These are phyloP conservation scores for Fusarium acutatum DNA, from an alignment of 2,329 filamentous ascomycete species.

Conservation along the genomic window DNA sequence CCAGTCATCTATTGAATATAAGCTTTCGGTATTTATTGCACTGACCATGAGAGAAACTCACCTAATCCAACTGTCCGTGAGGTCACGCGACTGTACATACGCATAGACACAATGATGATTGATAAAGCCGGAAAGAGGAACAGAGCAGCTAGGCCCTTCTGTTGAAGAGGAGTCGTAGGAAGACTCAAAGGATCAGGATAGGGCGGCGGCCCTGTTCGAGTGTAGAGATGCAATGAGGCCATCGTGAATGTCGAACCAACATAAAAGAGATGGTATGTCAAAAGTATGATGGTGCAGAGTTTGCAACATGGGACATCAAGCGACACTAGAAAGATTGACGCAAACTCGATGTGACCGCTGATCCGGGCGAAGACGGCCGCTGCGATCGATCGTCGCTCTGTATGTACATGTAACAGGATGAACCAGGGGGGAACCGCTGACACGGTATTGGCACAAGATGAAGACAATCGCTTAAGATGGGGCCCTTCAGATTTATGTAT, in stretches of 20 bases:
- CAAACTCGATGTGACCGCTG: constrained; percentile 9
- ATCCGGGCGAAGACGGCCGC: background rate
- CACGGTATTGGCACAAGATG: background rate
- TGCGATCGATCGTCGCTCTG: constrained; percentile 18
- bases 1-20: constrained; percentile 15
- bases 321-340: background rate
- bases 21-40: background rate
- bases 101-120: constrained; percentile 37
- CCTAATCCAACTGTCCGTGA: constrained; percentile 41
- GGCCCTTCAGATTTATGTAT: constrained; percentile 14
- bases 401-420: background rate
- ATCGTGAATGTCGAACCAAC: background rate
- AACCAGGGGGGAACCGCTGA: background rate
- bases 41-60: background rate
- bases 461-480: background rate
- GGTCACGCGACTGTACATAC: constrained; percentile 42
- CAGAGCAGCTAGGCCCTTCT: constrained; percentile 41
- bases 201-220: constrained; percentile 26
- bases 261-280: background rate
- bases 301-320: background rate
- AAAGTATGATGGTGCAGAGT: background rate
- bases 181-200: constrained; percentile 41
- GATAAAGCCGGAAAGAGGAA: constrained; percentile 46
- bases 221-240: constrained; percentile 3
- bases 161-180: constrained; percentile 46